Conservation (phyloP, 148 eudicot genomes). For the Persicaria maculosa region DNA sequence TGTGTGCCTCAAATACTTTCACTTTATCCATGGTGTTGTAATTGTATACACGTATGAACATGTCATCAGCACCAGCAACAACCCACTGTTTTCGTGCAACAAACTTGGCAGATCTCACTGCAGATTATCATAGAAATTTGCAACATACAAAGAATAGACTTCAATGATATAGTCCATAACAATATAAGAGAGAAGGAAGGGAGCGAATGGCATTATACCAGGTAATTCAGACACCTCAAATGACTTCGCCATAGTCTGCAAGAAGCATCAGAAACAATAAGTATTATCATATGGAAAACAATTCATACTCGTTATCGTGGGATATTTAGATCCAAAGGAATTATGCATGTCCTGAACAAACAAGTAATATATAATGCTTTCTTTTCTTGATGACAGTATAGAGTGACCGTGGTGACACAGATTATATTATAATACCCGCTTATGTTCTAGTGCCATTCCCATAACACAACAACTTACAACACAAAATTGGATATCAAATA, state of each 20-base stretch:
- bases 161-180: neutral
- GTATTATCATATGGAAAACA: neutral
- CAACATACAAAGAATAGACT: neutral
- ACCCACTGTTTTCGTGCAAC: conserved; percentile 55
- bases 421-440: neutral
- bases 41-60: conserved; percentile 81
- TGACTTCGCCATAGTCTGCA: conserved; percentile 62
- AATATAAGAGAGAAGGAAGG: neutral
- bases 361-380: neutral
- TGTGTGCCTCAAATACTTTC: conserved; percentile 88
- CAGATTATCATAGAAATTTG: neutral
- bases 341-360: neutral
- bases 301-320: neutral
- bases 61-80: conserved; percentile 93
- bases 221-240: conserved; percentile 62
- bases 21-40: conserved; percentile 87
- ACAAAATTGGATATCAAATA: too few relatives aligned
- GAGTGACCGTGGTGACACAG: neutral
- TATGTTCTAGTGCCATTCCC: too few relatives aligned
- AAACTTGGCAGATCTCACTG: conserved; percentile 65
- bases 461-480: too few relatives aligned
- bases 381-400: neutral
- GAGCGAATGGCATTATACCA: conserved; percentile 22
- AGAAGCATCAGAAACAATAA: neutral
- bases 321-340: neutral